Base-by-base conservation (phyloP, 345 rosid species). In the Acer saccharum region DNA sequence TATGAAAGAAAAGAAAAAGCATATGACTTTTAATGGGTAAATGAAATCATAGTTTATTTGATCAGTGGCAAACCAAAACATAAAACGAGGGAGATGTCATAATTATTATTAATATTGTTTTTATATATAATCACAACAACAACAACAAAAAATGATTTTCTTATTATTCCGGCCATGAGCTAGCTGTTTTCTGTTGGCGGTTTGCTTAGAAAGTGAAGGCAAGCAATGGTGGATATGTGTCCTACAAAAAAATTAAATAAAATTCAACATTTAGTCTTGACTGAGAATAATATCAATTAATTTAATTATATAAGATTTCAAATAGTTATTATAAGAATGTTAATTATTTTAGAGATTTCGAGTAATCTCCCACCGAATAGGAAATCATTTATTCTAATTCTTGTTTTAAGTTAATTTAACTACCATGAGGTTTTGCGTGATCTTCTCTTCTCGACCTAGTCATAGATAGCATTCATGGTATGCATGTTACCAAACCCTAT, bases 21-120 rank as follows among this genome's bases (percentile, higher is more conserved):
- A 41, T 58, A 20, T 32, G 27, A 13, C 35, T 65, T 54, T 75
- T 35, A 52, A 21, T 75, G 63, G 78, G 54, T 63, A 68, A 63
- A 18, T 43, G 65, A 21, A 74, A 60, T 74, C 61, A 20, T 74
- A 60, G 35, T 68, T 68, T 74, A 52, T 73, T 67, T 46, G 27
- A 60, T 68, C 69, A 79, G 74, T 79, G 73, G 81, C 73, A 60
- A 79, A 78, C 81, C 65, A 54, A 41, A 72, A 67, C 78, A 76
- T 41, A 32, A 54, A 76, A 52, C 18, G 65, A 54, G 65, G 78
- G 13, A 66, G 4, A 65, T 64, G 55, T 65, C 61, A 72, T 72
- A 16, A 68, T 78, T 29, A 44, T 65, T 41, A 20, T 2, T 35
- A 35, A 35, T 4, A 35, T 35, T 70, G 21, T 14, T 27, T 50